Base-by-base conservation (phyloP, 2,329 filamentous ascomycete species). In the Scytalidium sp. region DNA sequence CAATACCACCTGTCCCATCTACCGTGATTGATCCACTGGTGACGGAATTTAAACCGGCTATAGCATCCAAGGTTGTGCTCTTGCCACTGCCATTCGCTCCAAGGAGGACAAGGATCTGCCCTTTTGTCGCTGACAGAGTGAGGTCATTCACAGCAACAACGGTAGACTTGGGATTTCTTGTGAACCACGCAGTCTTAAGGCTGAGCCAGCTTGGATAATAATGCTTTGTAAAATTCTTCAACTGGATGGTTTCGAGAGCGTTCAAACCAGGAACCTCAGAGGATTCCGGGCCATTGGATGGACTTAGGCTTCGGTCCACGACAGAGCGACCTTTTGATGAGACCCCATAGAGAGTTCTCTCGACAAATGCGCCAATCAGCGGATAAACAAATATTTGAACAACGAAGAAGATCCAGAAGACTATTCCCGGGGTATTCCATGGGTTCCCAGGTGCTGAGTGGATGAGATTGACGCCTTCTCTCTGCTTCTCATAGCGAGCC, bases 81-180 rank as follows among this genome's bases (percentile, higher is more conserved):
- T 97, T 97, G 29, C 92, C 92, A 59, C 85, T 90, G 17, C 92
- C 92, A 64, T 97, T 97, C 5, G 91, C 90, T 32, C 92, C 92
- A 0, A 97, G 78, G 0, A 97, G 74, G 1, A 92, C 88, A 63
- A 95, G 79, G 46, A 97, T 96, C 59, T 96, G 86, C 1, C 92
- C 92, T 55, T 84, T 81, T 3, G 81, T 76, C 3, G 89, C 88
- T 17, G 80, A 78, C 43, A 97, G 74, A 46, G 78, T 86, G 32
- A 97, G 72, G 39, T 84, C 75, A 51, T 90, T 78, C 39, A 97
- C 90, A 3, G 92, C 92, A n/a, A 85, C 68, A 1, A 96, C 90
- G 0, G 83, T 83, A 32, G 85, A 79, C n/a, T 76, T 77, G 2
- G 74, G 69, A 52, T 52, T 61, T 21, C 61, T 63, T 2, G 60